These are phyloP conservation scores for Blepharisma undulans DNA, from an alignment of 169 alveolate genomes.

Conservation along the genomic window DNA sequence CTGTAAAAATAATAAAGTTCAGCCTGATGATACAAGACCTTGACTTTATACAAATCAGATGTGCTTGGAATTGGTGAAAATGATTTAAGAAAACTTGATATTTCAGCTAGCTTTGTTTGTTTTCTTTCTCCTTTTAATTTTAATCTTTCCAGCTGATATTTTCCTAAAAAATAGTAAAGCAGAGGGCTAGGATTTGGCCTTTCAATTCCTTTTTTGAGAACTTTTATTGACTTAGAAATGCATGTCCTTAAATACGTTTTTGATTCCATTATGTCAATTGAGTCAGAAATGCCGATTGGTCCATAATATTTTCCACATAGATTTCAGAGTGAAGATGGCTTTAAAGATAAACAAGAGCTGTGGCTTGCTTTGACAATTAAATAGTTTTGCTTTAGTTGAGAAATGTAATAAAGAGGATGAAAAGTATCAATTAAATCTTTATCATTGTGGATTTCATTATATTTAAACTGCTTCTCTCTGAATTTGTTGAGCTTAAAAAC, in stretches of 20 bases:
- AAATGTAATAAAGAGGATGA: background rate
- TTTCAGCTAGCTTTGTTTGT: background rate
- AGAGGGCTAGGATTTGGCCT: background rate
- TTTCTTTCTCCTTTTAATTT: background rate
- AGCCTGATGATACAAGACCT: background rate
- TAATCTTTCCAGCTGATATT: background rate
- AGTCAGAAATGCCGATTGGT: background rate
- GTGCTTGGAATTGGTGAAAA: background rate
- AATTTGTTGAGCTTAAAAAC: background rate
- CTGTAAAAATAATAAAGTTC: background rate
- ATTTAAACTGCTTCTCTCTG: background rate
- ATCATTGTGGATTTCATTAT: background rate
- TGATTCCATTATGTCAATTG: background rate
- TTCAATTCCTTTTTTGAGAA: background rate
- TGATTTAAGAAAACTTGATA: background rate
- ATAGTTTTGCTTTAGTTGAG: background rate
- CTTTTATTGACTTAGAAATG: background rate
- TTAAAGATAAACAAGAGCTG: background rate
- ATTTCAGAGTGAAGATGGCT: background rate
- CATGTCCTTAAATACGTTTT: background rate
- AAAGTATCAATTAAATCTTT: background rate
- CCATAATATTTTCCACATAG: background rate
- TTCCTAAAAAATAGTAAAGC: background rate
- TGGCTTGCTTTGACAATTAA: background rate
- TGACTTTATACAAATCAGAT: background rate